These are phyloP conservation scores for Phytopythium kandeliae DNA, from an alignment of 352 stramenopile genomes.

Conservation along the genomic window DNA sequence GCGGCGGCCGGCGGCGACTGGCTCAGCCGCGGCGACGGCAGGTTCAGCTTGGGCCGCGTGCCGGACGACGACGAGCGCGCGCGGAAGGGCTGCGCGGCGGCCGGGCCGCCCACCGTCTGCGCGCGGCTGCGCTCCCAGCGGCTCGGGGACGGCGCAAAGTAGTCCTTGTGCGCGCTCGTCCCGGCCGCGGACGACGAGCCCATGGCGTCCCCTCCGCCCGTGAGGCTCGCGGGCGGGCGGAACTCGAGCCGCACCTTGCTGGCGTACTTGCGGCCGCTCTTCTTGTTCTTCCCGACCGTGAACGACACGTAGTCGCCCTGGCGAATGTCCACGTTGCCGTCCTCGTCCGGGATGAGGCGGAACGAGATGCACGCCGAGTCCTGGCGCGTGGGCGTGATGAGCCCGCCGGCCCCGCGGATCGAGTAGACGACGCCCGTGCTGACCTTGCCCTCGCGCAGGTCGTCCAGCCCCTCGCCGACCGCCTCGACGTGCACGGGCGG, in stretches of 20 bases:
- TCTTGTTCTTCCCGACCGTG: slow-evolving; percentile 88
- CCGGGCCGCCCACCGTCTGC: slow-evolving; percentile 37
- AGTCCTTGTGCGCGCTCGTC: slow-evolving; percentile 51
- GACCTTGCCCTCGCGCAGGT: slow-evolving; percentile 84
- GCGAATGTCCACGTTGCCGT: slow-evolving; percentile 80
- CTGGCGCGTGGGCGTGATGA: slow-evolving; percentile 81
- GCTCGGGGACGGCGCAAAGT: slow-evolving; percentile 44
- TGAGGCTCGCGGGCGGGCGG: slow-evolving; percentile 59
- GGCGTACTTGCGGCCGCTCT: slow-evolving; percentile 84
- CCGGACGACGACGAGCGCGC: slow-evolving; percentile 51
- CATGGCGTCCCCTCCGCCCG: slow-evolving; percentile 14
- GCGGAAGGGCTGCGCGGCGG: slow-evolving; percentile 38
- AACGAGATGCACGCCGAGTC: slow-evolving; percentile 85
- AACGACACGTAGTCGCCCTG: slow-evolving; percentile 87
- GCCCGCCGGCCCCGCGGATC: slow-evolving; percentile 74
- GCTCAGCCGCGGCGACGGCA: slow-evolving; percentile 54
- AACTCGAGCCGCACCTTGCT: slow-evolving; percentile 88
- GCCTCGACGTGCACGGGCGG: slow-evolving; percentile 74
- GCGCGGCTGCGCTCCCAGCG: slow-evolving; percentile 59
- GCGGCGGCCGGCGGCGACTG: slow-evolving; percentile 30
- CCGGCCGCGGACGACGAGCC: slow-evolving; percentile 15
- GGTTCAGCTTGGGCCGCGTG: slow-evolving; percentile 50
- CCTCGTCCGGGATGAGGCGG: slow-evolving; percentile 83
- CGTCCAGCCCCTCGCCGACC: slow-evolving; percentile 76
- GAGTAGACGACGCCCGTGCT: slow-evolving; percentile 85